Conservation (phyloP, 2,329 filamentous ascomycete genomes). For the Fusarium tricinctum region DNA sequence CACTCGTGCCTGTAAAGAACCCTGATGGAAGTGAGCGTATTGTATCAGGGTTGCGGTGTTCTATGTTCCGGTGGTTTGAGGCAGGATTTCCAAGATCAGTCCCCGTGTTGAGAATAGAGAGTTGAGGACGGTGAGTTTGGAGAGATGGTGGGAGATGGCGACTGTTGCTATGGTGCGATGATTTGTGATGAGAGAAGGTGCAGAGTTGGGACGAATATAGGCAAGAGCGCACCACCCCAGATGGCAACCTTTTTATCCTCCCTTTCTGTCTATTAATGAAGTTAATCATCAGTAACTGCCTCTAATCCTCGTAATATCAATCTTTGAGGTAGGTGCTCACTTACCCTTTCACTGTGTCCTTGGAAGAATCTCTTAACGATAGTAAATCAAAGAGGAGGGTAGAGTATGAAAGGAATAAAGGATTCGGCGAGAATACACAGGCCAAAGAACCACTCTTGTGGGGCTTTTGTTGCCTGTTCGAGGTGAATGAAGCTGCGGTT, state of each 20-base stretch:
- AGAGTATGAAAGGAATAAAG: background rate
- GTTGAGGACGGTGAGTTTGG: constrained; percentile 12
- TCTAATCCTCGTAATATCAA: background rate
- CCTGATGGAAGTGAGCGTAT: constrained; percentile 5
- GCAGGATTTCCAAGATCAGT: constrained; percentile 14
- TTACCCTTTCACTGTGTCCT: constrained; percentile 23
- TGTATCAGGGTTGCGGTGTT: background rate
- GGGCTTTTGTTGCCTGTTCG: constrained; percentile 9
- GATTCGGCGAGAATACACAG: background rate
- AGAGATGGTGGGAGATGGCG: constrained; percentile 7
- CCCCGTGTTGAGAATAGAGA: constrained; percentile 18
- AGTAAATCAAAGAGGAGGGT: constrained; percentile 3
- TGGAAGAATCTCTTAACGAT: background rate
- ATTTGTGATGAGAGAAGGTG: constrained; percentile 30
- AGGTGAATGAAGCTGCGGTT: constrained; percentile 9
- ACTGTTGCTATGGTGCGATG: constrained; percentile 8
- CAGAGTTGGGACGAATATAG: constrained; percentile 18
- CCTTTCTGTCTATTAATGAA: constrained; percentile 13
- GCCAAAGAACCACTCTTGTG: constrained; percentile 7
- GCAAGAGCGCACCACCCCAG: constrained; percentile 23
- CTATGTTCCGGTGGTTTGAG: constrained; percentile 7
- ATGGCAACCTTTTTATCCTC: constrained; percentile 5
- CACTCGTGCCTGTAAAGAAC: constrained; percentile 2
- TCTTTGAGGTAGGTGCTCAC: constrained; percentile 2
- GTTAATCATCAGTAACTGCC: constrained; percentile 9